A percentile compares a stretch with the other conserved stretches of the same genome.
Evolutionary conservation across 176 grass and related monocot genomes (phyloP).

Genomic region (Thalia dealbata): DNA sequence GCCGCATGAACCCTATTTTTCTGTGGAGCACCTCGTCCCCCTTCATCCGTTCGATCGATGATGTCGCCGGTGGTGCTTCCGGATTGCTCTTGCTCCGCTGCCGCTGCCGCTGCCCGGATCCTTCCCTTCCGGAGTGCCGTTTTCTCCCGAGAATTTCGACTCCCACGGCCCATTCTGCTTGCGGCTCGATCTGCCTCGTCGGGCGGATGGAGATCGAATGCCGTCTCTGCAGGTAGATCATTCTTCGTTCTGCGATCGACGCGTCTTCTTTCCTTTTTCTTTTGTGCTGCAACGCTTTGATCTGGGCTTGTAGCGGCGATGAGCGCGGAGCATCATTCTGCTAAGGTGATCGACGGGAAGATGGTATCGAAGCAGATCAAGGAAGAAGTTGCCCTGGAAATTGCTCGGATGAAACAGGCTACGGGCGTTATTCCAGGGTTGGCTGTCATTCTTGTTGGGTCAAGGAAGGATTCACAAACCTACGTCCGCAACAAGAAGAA

Average conservation of each 20-base stretch:
- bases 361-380: conserved; percentile 65
- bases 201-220: not conserved
- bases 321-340: conserved; percentile 21
- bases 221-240: not conserved
- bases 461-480: conserved; percentile 84
- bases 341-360: conserved; percentile 79
- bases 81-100: not conserved
- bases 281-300: conserved; percentile 4
- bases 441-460: conserved; percentile 70
- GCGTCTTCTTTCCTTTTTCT: not conserved
- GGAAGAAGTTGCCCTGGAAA: conserved; percentile 49
- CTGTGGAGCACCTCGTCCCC: not conserved
- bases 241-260: not conserved
- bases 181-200: not conserved
- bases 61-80: not conserved
- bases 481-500: conserved; percentile 95
- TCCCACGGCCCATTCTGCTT: not conserved
- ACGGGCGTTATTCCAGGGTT: conserved; percentile 59
- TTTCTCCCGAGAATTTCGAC: not conserved
- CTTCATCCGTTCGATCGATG: not conserved
- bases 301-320: conserved; percentile 27
- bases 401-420: conserved; percentile 53
- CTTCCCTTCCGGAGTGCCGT: not conserved
- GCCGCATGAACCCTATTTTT: no score
- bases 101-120: not conserved